Percentiles rank a stretch among this genome's conserved stretches.
Evolutionary conservation across 371 early-diverging fungal species (phyloP).

Genomic region (Mucor sp.): DNA sequence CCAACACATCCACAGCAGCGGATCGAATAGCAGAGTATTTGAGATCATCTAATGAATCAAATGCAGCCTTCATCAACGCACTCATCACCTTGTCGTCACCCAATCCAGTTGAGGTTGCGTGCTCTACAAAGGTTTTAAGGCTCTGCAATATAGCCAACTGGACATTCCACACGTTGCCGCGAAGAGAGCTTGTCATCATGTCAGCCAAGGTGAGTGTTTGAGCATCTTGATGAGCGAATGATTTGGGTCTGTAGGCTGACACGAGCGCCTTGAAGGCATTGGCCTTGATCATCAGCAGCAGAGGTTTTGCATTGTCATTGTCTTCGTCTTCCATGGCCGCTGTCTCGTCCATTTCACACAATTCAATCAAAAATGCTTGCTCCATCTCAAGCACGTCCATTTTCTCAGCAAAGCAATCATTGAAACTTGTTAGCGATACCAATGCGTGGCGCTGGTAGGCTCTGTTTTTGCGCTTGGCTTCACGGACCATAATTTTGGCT

Average conservation of each 20-base stretch:
- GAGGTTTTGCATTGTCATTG: constrained; percentile 64
- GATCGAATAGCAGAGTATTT: constrained; percentile 54
- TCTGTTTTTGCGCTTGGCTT: constrained; percentile 73
- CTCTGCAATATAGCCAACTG: constrained; percentile 64
- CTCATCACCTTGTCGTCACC: background rate
- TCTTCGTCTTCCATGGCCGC: constrained; percentile 66
- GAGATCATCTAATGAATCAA: constrained; percentile 30
- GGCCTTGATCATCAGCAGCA: constrained; percentile 69
- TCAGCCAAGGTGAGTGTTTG: constrained; percentile 31
- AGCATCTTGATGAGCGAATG: constrained; percentile 36
- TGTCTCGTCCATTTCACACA: constrained; percentile 57
- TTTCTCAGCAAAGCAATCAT: constrained; percentile 53
- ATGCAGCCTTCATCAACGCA: constrained; percentile 16
- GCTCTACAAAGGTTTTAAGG: constrained; percentile 50
- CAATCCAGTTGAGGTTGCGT: constrained; percentile 12
- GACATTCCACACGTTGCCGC: constrained; percentile 77
- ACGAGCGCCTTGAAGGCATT: constrained; percentile 72
- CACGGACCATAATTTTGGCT: constrained; percentile 64
- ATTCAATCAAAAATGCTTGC: constrained; percentile 56
- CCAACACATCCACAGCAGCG: constrained; percentile 41
- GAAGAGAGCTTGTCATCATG: constrained; percentile 44
- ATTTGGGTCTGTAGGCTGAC: constrained; percentile 53
- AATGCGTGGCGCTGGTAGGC: constrained; percentile 71
- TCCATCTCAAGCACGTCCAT: constrained; percentile 60
- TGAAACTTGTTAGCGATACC: constrained; percentile 62